phyloP scores from a whole-genome alignment of 106 monocot genomes.

The Cymbidium sinense region DNA sequence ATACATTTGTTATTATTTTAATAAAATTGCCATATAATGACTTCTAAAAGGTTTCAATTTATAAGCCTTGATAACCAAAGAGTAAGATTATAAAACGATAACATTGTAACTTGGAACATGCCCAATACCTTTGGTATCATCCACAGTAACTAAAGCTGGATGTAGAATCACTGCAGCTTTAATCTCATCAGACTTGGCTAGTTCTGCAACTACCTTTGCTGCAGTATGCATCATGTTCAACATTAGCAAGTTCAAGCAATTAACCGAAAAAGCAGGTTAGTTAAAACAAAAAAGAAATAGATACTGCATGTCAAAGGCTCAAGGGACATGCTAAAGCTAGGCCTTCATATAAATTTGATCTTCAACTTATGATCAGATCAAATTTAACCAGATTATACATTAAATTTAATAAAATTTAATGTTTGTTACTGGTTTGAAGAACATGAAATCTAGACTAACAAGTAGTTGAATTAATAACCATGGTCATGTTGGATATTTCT shows the following conservation, averaged over 20 bases:
- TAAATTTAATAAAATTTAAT: too few species aligned
- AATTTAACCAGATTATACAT: too few species aligned
- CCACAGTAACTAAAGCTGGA: constrained; percentile 59
- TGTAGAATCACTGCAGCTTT: constrained; percentile 65
- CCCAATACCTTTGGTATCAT: constrained; percentile 70
- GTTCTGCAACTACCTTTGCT: constrained; percentile 60
- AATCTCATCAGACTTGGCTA: constrained; percentile 58
- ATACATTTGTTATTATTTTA: too few species aligned
- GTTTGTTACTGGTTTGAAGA: too few species aligned
- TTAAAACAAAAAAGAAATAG: not conserved
- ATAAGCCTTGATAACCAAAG: not conserved
- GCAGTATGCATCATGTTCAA: constrained; percentile 8
- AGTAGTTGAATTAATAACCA: too few species aligned
- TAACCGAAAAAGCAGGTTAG: not conserved
- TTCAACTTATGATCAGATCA: too few species aligned
- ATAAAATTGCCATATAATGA: too few species aligned
- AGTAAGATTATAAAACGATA: not conserved
- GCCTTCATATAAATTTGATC: not conserved
- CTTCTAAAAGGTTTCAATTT: not conserved
- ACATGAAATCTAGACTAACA: too few species aligned
- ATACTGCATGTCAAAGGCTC: not conserved
- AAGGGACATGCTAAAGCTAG: not conserved
- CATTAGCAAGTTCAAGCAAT: not conserved
- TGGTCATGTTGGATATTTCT: too few species aligned
- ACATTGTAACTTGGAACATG: not conserved